Evolutionary conservation across 1,284 basidiomycete species (phyloP).

Genomic region (Anthracocystis walkeri): DNA sequence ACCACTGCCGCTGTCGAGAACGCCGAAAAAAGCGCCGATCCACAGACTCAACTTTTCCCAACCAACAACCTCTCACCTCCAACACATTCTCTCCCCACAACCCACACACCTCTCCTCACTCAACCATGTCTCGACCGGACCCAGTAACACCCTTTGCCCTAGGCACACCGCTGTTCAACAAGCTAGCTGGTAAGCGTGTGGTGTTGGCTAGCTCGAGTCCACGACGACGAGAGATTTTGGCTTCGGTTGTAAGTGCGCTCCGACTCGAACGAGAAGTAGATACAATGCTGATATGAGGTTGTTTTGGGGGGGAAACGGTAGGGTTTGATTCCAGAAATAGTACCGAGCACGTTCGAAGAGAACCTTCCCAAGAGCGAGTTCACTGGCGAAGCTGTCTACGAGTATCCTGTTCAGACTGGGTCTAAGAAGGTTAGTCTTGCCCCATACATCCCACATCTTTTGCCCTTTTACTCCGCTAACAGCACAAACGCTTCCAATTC

Average conservation of each 20-base stretch:
- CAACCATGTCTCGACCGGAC: slow-evolving; percentile 32
- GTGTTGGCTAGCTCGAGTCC: slow-evolving; percentile 63
- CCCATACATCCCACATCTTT: no score
- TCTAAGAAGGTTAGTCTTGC: slow-evolving; percentile 76
- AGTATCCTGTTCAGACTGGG: slow-evolving; percentile 93
- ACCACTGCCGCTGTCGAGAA: not conserved
- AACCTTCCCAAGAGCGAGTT: slow-evolving; percentile 79
- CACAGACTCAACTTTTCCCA: not conserved
- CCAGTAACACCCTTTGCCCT: slow-evolving; percentile 56
- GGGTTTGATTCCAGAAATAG: slow-evolving; percentile 86
- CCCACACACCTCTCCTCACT: not conserved
- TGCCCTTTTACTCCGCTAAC: no score
- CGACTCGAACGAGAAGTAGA: not conserved
- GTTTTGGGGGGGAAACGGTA: slow-evolving; percentile 64
- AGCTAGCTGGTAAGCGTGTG: slow-evolving; percentile 61
- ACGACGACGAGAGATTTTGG: slow-evolving; percentile 61
- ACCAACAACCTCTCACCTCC: not conserved
- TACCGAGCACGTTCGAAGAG: slow-evolving; percentile 89
- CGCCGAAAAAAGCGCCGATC: slow-evolving; percentile 27
- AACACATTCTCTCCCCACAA: not conserved
- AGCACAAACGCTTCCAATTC: no score
- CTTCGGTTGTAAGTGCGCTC: slow-evolving; percentile 51
- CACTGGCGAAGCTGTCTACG: slow-evolving; percentile 78
- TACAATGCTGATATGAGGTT: not conserved
- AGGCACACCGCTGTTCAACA: slow-evolving; percentile 58